Evolutionary conservation across 2,329 filamentous ascomycete species (phyloP).

Genomic region (Thielaviopsis ethacetica): DNA sequence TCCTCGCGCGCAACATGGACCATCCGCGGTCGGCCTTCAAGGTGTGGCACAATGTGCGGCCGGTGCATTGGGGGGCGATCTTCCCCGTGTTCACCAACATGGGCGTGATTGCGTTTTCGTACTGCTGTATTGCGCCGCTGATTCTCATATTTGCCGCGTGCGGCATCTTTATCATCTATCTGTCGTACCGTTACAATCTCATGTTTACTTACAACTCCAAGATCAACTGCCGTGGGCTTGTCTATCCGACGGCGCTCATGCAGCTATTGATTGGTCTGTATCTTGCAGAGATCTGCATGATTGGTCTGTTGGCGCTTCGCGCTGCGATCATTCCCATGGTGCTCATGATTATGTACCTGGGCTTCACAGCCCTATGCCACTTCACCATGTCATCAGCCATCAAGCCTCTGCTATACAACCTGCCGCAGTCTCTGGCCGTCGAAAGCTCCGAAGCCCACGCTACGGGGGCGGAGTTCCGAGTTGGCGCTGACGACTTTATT

Average conservation of each 20-base stretch:
- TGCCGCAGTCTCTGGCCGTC: constrained; percentile 55
- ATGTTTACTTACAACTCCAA: constrained; percentile 70
- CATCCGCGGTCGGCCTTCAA: constrained; percentile 66
- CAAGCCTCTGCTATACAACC: constrained; percentile 57
- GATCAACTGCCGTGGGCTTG: constrained; percentile 75
- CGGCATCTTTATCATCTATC: constrained; percentile 66
- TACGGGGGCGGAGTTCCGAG: constrained; percentile 5
- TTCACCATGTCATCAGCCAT: constrained; percentile 57
- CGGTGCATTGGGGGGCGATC: constrained; percentile 69
- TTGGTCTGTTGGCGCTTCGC: constrained; percentile 66
- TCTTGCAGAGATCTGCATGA: constrained; percentile 63
- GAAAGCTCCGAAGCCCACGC: constrained; percentile 17
- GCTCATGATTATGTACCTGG: constrained; percentile 58
- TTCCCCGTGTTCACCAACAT: constrained; percentile 71
- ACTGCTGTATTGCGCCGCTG: constrained; percentile 73
- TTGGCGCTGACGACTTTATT: constrained; percentile 12
- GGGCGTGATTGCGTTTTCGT: constrained; percentile 66
- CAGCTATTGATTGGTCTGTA: constrained; percentile 77
- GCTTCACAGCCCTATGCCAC: constrained; percentile 66
- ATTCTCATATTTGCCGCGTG: constrained; percentile 68
- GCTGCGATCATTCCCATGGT: constrained; percentile 51
- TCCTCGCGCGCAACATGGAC: constrained; percentile 59
- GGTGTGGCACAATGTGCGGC: constrained; percentile 57
- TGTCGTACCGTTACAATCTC: constrained; percentile 81
- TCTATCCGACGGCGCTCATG: constrained; percentile 75